Conservation (phyloP, 805 yeast genomes). For the Vanderwaltozyma verrucispora region DNA sequence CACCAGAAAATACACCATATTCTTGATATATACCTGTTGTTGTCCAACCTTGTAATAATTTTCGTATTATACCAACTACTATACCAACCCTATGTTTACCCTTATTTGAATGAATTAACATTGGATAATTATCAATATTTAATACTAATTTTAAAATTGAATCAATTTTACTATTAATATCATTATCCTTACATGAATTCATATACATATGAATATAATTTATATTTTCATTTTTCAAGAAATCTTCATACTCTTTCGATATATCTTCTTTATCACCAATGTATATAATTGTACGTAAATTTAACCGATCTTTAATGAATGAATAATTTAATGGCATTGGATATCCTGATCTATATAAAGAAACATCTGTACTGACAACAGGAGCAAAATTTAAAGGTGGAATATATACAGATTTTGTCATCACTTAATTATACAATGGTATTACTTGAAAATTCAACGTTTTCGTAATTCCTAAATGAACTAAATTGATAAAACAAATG, state of each 20-base stretch:
- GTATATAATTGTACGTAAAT: slow-evolving; percentile 71
- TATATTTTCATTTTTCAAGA: slow-evolving; percentile 50
- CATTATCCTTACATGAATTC: slow-evolving; percentile 69
- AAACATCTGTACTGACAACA: slow-evolving; percentile 55
- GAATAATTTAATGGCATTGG: slow-evolving; percentile 81
- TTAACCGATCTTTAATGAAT: slow-evolving; percentile 55
- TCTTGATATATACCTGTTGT: slow-evolving; percentile 89
- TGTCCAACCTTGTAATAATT: slow-evolving; percentile 85
- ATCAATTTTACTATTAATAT: slow-evolving; percentile 46
- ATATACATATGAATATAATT: slow-evolving; percentile 50
- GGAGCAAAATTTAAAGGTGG: slow-evolving; percentile 90
- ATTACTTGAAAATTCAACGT: too few relatives aligned
- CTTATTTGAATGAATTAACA: slow-evolving; percentile 84
- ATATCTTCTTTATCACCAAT: slow-evolving; percentile 63
- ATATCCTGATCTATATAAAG: slow-evolving; percentile 84
- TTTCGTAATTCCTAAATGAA: too few relatives aligned
- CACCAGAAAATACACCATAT: slow-evolving; percentile 84
- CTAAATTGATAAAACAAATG: too few relatives aligned
- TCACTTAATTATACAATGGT: too few relatives aligned
- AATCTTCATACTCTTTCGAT: slow-evolving; percentile 47
- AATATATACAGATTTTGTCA: slow-evolving; percentile 33
- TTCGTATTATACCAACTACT: slow-evolving; percentile 82
- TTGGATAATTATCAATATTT: slow-evolving; percentile 68
- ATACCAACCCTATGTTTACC: slow-evolving; percentile 97
- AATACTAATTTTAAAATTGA: slow-evolving; percentile 46